These are phyloP conservation scores for Pythium myriotylum DNA, from an alignment of 352 stramenopile genomes.

Conservation along the genomic window DNA sequence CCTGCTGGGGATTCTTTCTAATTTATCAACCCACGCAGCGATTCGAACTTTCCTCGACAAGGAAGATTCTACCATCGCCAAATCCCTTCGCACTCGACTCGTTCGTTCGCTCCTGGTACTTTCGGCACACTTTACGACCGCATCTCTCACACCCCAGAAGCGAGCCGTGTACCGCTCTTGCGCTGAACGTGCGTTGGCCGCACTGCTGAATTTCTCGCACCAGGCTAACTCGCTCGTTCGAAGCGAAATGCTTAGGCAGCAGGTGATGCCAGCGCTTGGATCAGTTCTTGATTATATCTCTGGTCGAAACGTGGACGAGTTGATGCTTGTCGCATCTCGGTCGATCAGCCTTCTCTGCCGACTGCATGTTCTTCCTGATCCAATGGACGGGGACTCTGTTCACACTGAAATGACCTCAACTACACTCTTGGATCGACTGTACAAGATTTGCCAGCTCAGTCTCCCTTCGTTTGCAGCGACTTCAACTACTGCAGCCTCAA, in stretches of 20 bases:
- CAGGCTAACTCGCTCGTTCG: constrained; percentile 37
- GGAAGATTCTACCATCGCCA: background rate
- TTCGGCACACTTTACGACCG: constrained; percentile 19
- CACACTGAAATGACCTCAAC: background rate
- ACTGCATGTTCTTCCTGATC: constrained; percentile 36
- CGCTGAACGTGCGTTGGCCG: constrained; percentile 52
- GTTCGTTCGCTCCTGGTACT: constrained; percentile 27
- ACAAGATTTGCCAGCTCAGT: constrained; percentile 26
- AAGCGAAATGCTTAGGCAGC: constrained; percentile 34
- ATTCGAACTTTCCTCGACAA: constrained; percentile 26
- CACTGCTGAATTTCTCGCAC: constrained; percentile 71
- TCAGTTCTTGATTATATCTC: constrained; percentile 27
- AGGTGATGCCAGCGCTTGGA: constrained; percentile 22
- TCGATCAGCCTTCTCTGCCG: constrained; percentile 62
- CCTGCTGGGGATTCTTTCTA: constrained; percentile 57
- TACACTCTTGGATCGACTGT: constrained; percentile 12
- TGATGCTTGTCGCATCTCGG: constrained; percentile 44
- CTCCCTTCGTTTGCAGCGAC: constrained; percentile 14
- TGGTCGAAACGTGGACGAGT: constrained; percentile 14
- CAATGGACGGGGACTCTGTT: background rate
- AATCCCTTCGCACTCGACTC: constrained; percentile 12
- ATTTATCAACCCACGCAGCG: constrained; percentile 47
- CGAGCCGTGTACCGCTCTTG: constrained; percentile 3
- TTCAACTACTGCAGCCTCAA: constrained; percentile 9
- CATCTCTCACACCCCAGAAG: constrained; percentile 1